Evolutionary conservation across 345 rosid species (phyloP).

Genomic region (Populus deltoides): DNA sequence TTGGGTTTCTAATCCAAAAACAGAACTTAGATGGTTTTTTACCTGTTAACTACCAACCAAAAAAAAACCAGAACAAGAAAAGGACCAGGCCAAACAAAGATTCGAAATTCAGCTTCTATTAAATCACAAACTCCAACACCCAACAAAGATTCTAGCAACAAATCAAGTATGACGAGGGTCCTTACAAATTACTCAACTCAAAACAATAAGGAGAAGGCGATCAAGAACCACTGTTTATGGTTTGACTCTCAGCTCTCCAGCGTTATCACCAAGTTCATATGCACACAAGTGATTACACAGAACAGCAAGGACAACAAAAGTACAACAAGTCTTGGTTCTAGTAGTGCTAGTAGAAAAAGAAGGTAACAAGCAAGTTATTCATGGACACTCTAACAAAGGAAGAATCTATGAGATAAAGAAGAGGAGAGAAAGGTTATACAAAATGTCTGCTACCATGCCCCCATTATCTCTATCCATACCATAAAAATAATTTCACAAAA

Average conservation of each 20-base stretch:
- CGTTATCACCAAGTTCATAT: slow-evolving; percentile 8
- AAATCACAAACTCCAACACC: slow-evolving; percentile 11
- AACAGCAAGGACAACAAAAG: not conserved
- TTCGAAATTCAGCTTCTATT: slow-evolving; percentile 19
- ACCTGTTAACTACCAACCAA: slow-evolving; percentile 30
- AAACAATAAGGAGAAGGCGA: not conserved
- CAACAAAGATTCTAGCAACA: slow-evolving; percentile 33
- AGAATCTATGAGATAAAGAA: slow-evolving; percentile 42
- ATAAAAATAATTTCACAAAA: not conserved
- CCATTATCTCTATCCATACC: slow-evolving; percentile 47
- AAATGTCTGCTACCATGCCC: slow-evolving; percentile 44
- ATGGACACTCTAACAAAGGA: slow-evolving; percentile 26
- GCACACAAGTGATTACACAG: not conserved
- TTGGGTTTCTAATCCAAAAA: not conserved
- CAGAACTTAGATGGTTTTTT: not conserved
- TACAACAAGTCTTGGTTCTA: not conserved
- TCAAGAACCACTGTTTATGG: not conserved
- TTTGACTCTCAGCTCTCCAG: slow-evolving; percentile 29
- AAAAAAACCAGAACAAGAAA: slow-evolving; percentile 33
- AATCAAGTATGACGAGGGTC: slow-evolving; percentile 13
- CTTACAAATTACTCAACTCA: slow-evolving; percentile 5
- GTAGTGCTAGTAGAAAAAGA: slow-evolving; percentile 15
- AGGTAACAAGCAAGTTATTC: slow-evolving; percentile 22
- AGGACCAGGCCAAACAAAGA: slow-evolving; percentile 25
- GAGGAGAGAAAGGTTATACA: slow-evolving; percentile 46